These are phyloP conservation scores for Gnomoniopsis sp. DNA, from an alignment of 2,329 filamentous ascomycete species.

Conservation along the genomic window DNA sequence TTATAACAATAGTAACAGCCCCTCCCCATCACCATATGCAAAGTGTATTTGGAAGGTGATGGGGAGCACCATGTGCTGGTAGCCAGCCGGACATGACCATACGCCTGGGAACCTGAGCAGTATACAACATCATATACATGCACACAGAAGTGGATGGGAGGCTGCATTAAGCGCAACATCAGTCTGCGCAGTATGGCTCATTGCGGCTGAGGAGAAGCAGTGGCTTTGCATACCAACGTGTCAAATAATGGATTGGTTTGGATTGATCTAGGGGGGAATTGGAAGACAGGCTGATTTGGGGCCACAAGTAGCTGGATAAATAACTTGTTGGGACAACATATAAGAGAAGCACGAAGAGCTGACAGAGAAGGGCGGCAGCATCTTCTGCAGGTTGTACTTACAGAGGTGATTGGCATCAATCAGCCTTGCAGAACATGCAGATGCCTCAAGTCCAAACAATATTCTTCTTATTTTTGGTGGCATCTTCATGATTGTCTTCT, in stretches of 20 bases:
- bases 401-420: too few species aligned
- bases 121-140: not conserved
- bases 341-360: not conserved
- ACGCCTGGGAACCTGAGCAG: too few species aligned
- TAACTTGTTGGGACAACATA: not conserved
- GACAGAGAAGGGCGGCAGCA: not conserved
- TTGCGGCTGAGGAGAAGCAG: not conserved
- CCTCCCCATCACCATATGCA: not conserved
- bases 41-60: too few species aligned
- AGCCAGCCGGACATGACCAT: too few species aligned
- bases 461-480: too few species aligned
- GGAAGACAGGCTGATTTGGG: too few species aligned
- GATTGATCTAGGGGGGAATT: too few species aligned
- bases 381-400: not conserved
- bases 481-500: too few species aligned
- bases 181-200: not conserved
- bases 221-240: not conserved
- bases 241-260: not conserved
- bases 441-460: too few species aligned
- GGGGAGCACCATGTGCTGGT: too few species aligned
- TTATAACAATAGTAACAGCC: constrained; percentile 25
- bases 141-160: not conserved
- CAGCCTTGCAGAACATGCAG: too few species aligned
- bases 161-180: too few species aligned
- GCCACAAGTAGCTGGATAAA: not conserved